A percentile compares a stretch with the other conserved stretches of the same genome.
Evolutionary conservation across 257 asterid genomes (phyloP).

Genomic region (Thymus quinquecostatus): DNA sequence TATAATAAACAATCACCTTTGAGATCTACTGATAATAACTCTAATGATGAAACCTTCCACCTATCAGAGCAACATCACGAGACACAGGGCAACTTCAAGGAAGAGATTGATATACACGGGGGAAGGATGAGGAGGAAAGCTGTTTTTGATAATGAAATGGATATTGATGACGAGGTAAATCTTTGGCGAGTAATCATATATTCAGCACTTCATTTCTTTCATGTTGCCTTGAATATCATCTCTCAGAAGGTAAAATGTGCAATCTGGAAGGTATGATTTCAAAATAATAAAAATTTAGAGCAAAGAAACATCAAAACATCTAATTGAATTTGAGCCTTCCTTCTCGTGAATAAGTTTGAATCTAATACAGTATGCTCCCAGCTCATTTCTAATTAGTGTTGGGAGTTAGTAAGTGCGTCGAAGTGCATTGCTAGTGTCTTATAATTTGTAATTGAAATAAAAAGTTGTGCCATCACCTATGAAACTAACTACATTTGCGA

Average conservation of each 20-base stretch:
- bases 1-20: constrained; percentile 28
- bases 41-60: constrained; percentile 56
- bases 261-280: not conserved
- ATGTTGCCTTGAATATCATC: not conserved
- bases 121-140: constrained; percentile 97
- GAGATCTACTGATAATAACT: constrained; percentile 40
- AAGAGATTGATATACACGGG: constrained; percentile 62
- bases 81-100: constrained; percentile 43
- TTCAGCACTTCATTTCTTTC: constrained; percentile 13
- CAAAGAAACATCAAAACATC: not conserved
- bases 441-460: not conserved
- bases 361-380: not conserved
- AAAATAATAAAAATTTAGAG: not conserved
- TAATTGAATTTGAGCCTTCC: constrained; percentile 1
- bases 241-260: not conserved
- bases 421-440: constrained; percentile 4
- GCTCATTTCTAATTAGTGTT: not conserved
- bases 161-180: constrained; percentile 55
- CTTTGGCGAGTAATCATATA: constrained; percentile 8
- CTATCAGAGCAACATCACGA: constrained; percentile 44
- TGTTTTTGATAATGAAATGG: constrained; percentile 67
- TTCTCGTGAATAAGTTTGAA: not conserved
- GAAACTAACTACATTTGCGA: not conserved
- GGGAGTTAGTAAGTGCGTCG: not conserved
- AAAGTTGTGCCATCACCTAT: not conserved